A percentile compares a stretch with the other conserved stretches of the same genome.
phyloP scores from a whole-genome alignment of 257 asterid species.

The Lycium ferocissimum region DNA sequence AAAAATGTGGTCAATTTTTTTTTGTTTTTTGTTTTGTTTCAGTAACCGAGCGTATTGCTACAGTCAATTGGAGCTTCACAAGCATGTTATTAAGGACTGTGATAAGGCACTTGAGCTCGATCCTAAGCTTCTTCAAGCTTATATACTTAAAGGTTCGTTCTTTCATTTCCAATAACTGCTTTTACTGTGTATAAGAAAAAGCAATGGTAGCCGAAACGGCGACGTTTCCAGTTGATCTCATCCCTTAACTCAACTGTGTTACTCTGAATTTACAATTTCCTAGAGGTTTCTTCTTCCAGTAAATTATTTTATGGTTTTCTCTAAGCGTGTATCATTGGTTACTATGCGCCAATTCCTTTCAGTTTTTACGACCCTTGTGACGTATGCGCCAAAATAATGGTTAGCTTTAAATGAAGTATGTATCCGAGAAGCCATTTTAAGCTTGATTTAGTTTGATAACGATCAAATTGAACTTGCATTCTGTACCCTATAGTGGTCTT shows the following conservation, averaged over 20 bases:
- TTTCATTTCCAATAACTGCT: slow-evolving; percentile 1
- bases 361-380: not conserved
- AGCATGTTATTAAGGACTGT: slow-evolving; percentile 93
- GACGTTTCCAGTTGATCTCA: too few species aligned
- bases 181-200: slow-evolving; percentile 23
- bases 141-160: slow-evolving; percentile 77
- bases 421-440: not conserved
- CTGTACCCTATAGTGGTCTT: not conserved
- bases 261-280: not conserved
- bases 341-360: not conserved
- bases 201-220: too few species aligned
- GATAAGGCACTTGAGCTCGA: slow-evolving; percentile 91
- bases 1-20: slow-evolving; percentile 36
- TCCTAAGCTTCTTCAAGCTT: slow-evolving; percentile 78
- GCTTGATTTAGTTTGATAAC: slow-evolving; percentile 10
- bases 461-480: not conserved
- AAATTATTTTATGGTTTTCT: not conserved
- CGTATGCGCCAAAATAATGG: not conserved
- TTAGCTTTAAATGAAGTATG: not conserved
- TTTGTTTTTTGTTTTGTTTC: slow-evolving; percentile 35
- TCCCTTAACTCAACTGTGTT: not conserved
- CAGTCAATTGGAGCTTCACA: slow-evolving; percentile 96
- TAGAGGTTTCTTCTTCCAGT: slow-evolving; percentile 10
- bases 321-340: not conserved
- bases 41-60: slow-evolving; percentile 97